Conservation (phyloP, 2,329 filamentous ascomycete species). For the Colletotrichum trifolii region DNA sequence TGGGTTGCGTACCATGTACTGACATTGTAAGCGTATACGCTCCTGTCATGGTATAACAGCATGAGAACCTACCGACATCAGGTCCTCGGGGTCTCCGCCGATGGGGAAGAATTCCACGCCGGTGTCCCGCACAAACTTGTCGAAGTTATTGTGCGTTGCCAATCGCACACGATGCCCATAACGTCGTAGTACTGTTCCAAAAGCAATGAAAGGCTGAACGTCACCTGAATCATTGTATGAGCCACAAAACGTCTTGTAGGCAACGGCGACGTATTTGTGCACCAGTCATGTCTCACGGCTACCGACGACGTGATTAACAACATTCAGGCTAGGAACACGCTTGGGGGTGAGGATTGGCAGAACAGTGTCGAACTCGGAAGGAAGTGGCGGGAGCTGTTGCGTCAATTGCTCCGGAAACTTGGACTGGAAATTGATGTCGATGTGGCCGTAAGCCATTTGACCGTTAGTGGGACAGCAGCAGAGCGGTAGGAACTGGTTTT, state of each 20-base stretch:
- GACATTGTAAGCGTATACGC: constrained; percentile 43
- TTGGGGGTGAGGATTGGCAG: not conserved
- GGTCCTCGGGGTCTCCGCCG: too few relatives aligned
- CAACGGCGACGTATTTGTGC: not conserved
- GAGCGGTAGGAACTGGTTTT: too few relatives aligned
- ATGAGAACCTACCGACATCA: constrained; percentile 45
- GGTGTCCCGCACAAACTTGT: constrained; percentile 59
- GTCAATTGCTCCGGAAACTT: constrained; percentile 3
- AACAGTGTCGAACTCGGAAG: not conserved
- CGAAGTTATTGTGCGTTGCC: constrained; percentile 61
- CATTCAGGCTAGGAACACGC: constrained; percentile 22
- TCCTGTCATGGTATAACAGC: constrained; percentile 12
- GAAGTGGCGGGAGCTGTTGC: constrained; percentile 8
- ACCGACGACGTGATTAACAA: constrained; percentile 37
- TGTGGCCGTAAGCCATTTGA: not conserved
- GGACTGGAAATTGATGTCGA: not conserved
- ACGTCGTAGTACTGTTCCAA: constrained; percentile 54
- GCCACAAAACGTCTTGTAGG: not conserved
- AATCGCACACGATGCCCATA: constrained; percentile 57
- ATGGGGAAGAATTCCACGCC: constrained; percentile 45
- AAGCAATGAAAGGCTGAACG: constrained; percentile 61
- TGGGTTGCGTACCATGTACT: constrained; percentile 46
- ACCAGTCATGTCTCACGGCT: constrained; percentile 29
- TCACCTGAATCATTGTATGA: constrained; percentile 48
- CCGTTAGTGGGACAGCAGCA: not conserved